Evolutionary conservation across 768 basidiomycete genomes (phyloP), one percentile per base, ranked within the genome.

Genomic region (Leccinellum albellum): DNA sequence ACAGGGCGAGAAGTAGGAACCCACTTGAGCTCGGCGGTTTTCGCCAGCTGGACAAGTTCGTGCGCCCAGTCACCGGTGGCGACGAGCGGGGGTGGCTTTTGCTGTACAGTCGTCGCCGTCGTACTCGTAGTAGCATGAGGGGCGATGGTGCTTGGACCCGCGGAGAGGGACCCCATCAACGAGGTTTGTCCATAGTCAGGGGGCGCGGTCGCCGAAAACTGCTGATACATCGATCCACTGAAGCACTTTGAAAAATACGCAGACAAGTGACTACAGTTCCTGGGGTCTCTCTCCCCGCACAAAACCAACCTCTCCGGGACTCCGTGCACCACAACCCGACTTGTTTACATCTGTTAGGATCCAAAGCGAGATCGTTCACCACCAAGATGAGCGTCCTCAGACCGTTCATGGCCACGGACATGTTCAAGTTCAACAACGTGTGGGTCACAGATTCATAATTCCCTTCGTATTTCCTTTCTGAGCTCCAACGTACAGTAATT

Each of bases 401-500:
- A 49, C 87, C 94, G 15, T 95, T 97, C 79, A 81, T 83, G 70
- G 91, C 93, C 12, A 84, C 86, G 0, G 94, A 98, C 73, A 81
- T 96, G 74, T 91, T 96, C 78, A 88, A 83, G 64, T 96, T 95
- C 76, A 97, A 97, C 68, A 91, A 91, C 68, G 82, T 96, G 91
- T 89, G 65, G 59, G 85, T 75, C 3, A 2, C 45, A 3, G 3
- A 35, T 17, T 14, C 20, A 10, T 31, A 20, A 32, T 50, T 8
- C 21, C n/a, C 2, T 20, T 28, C 5, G 28, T n/a, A 28, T 28
- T 4, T 44, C 49, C 4, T 52, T n/a, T 57, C 45, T 61, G 54
- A 67, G 40, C 6, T 13, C 29, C 3, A 56, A 55, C 47, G 7
- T 51, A 1, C 72, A 94, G 92, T 59, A 98, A 99, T 74, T 75